Evolutionary conservation across 140 eudicot species (phyloP).

Genomic region (Erigeron philadelphicus): DNA sequence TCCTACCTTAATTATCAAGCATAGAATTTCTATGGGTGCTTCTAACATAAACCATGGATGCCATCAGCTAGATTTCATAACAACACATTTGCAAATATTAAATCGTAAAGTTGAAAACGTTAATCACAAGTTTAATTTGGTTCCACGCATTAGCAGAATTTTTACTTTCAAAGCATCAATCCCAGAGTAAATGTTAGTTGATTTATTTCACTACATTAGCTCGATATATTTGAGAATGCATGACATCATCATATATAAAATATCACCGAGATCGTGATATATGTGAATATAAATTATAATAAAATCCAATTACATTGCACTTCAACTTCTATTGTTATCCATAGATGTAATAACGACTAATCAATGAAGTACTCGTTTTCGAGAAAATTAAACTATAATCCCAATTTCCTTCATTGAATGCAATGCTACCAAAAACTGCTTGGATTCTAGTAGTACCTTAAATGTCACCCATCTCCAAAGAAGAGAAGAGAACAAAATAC

Average conservation of each 20-base stretch:
- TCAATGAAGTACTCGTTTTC: too few species aligned
- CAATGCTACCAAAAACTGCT: too few species aligned
- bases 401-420: too few species aligned
- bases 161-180: constrained; percentile 9
- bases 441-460: too few species aligned
- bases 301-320: too few species aligned
- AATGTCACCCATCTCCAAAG: too few species aligned
- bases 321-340: too few species aligned
- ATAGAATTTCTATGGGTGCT: background rate
- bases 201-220: constrained; percentile 12
- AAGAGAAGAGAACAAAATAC: too few species aligned
- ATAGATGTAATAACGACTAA: too few species aligned
- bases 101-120: constrained; percentile 11
- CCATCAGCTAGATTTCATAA: background rate
- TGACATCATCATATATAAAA: background rate
- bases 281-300: too few species aligned
- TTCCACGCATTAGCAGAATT: constrained; percentile 15
- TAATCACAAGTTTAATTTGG: background rate
- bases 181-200: background rate
- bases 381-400: too few species aligned
- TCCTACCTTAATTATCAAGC: constrained; percentile 14
- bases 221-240: background rate
- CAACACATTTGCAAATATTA: background rate
- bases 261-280: too few species aligned
- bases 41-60: background rate